Evolutionary conservation across 129 eudicot genomes (phyloP).

Genomic region (Gnaphalium uliginosum): DNA sequence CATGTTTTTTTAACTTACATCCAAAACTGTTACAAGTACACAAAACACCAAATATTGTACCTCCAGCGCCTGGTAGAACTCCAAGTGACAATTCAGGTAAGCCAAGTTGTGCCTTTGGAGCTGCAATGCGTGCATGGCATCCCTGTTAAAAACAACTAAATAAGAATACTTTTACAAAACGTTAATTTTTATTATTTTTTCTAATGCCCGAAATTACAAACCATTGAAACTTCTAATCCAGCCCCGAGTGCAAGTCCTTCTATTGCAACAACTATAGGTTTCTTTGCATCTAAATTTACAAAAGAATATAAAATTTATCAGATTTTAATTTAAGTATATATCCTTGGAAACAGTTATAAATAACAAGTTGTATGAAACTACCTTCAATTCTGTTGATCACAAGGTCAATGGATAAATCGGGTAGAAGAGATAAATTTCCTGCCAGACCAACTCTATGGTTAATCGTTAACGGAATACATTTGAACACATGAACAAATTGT

Average conservation of each 20-base stretch:
- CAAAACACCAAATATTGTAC: constrained; percentile 36
- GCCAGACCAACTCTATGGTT: constrained; percentile 34
- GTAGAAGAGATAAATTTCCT: constrained; percentile 69
- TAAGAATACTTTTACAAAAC: neutral
- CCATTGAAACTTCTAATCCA: constrained; percentile 93
- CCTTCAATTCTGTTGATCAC: constrained; percentile 76
- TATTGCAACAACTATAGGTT: constrained; percentile 87
- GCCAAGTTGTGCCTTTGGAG: constrained; percentile 84
- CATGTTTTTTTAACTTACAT: constrained; percentile 10
- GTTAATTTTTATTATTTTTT: too few relatives aligned
- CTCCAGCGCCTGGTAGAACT: constrained; percentile 93
- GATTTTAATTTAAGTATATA: neutral
- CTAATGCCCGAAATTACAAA: constrained; percentile 38
- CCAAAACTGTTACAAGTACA: constrained; percentile 10
- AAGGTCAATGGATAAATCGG: constrained; percentile 72
- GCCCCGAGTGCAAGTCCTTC: constrained; percentile 99
- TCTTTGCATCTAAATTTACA: constrained; percentile 59
- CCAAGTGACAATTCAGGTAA: constrained; percentile 96
- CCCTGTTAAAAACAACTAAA: constrained; percentile 48
- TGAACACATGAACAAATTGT: neutral
- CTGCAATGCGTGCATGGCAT: constrained; percentile 91
- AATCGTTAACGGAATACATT: constrained; percentile 22
- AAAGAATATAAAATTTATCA: constrained; percentile 16
- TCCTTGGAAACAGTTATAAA: constrained; percentile 2
- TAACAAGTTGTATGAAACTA: constrained; percentile 22